These are phyloP conservation scores for Hordeum marinum DNA, from an alignment of 176 grass and related monocot genomes.

Conservation along the genomic window DNA sequence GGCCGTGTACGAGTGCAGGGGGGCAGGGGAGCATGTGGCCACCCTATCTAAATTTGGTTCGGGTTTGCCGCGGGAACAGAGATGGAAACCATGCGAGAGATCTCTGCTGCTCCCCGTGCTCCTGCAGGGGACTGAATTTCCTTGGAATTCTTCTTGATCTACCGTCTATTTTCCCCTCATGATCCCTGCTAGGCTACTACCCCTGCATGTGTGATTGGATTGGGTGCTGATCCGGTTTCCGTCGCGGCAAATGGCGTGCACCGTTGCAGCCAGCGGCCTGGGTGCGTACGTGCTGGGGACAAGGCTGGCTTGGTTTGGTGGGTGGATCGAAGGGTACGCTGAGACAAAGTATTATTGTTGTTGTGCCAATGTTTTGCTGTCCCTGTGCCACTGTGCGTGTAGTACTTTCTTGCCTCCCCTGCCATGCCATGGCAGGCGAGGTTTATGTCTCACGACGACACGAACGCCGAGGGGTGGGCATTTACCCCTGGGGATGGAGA, in stretches of 20 bases:
- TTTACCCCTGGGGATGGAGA: background rate
- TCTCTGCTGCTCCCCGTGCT: background rate
- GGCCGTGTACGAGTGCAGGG: conserved; percentile 42
- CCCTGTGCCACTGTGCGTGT: background rate
- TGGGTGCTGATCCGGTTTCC: no score
- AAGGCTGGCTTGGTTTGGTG: no score
- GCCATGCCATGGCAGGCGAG: background rate
- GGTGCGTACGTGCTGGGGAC: no score
- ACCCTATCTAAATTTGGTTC: background rate
- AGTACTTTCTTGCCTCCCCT: background rate
- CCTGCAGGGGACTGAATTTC: background rate
- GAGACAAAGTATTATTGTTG: no score
- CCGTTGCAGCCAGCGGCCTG: no score
- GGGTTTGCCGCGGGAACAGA: background rate
- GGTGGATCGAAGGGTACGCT: no score
- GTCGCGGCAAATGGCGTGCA: no score
- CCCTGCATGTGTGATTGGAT: no score
- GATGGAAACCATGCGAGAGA: background rate
- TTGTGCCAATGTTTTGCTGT: background rate
- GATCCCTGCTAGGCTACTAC: no score
- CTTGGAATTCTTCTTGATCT: no score
- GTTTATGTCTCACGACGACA: background rate
- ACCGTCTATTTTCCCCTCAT: no score
- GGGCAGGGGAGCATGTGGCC: conserved; percentile 40
- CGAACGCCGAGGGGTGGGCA: background rate